Percentiles rank a stretch among this genome's conserved stretches.
phyloP scores from a whole-genome alignment of 192 early-diverging fungal species.

The Endogone sp. region DNA sequence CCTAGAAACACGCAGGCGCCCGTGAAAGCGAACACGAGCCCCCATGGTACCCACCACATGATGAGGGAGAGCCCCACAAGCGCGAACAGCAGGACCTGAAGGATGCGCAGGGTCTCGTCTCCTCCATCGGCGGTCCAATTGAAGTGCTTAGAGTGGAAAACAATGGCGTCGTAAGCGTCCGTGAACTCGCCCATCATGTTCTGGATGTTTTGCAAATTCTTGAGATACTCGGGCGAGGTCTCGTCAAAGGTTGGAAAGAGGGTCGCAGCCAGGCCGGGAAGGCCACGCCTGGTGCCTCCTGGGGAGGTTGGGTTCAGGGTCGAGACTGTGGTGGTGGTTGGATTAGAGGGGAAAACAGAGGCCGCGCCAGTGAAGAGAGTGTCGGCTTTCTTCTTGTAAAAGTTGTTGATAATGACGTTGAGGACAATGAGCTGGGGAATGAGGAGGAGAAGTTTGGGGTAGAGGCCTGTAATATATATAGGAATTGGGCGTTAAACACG shows the following conservation, averaged over 20 bases:
- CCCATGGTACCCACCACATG: slow-evolving; percentile 47
- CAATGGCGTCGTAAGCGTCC: slow-evolving; percentile 43
- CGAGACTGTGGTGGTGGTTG: slow-evolving; percentile 4
- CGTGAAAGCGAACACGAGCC: slow-evolving; percentile 39
- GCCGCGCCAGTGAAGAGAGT: slow-evolving; percentile 23
- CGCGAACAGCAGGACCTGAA: slow-evolving; percentile 30
- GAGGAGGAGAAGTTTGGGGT: slow-evolving; percentile 50
- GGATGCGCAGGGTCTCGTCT: slow-evolving; percentile 34
- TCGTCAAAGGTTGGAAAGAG: slow-evolving; percentile 18
- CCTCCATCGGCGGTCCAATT: slow-evolving; percentile 47
- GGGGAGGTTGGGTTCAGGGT: slow-evolving; percentile 1
- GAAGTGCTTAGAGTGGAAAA: slow-evolving; percentile 34
- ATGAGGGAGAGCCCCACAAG: slow-evolving; percentile 25
- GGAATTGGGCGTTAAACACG: neutral
- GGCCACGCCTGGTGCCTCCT: neutral
- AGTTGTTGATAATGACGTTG: slow-evolving; percentile 46
- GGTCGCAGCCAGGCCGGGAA: neutral
- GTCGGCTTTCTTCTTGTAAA: slow-evolving; percentile 39
- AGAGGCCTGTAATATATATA: slow-evolving; percentile 45
- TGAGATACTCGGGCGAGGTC: slow-evolving; percentile 56
- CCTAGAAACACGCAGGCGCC: slow-evolving; percentile 56
- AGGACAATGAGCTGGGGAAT: slow-evolving; percentile 49
- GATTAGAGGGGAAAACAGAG: slow-evolving; percentile 15
- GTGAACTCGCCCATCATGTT: slow-evolving; percentile 68
- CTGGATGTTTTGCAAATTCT: slow-evolving; percentile 71